Conservation (phyloP, 495 filamentous ascomycete species). For the Aspergillus bridgeri region DNA sequence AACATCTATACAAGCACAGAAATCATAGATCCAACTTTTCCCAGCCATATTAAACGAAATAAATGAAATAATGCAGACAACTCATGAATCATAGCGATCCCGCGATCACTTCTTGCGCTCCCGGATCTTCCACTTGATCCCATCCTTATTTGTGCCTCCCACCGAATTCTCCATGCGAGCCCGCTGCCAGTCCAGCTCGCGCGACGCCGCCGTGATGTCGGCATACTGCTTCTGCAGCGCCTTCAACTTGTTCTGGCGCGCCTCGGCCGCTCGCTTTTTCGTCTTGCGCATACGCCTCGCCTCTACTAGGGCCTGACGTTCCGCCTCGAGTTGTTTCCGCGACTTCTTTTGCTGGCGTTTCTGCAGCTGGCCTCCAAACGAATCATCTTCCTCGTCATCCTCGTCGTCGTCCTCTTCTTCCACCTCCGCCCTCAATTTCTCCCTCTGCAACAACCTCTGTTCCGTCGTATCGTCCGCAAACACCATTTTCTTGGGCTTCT, state of each 20-base stretch:
- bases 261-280: conserved; percentile 48
- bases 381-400: conserved; percentile 31
- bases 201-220: conserved; percentile 68
- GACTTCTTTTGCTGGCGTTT: conserved; percentile 34
- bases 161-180: conserved; percentile 79
- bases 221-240: conserved; percentile 65
- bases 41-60: conserved; percentile 3
- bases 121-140: conserved; percentile 77
- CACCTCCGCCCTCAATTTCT: conserved; percentile 15
- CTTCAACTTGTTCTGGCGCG: conserved; percentile 53
- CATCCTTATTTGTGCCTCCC: conserved; percentile 75
- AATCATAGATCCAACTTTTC: conserved; percentile 13
- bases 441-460: conserved; percentile 40
- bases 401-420: conserved; percentile 28
- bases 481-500: conserved; percentile 46
- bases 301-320: conserved; percentile 39
- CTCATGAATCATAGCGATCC: conserved; percentile 10
- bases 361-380: conserved; percentile 16
- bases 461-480: conserved; percentile 55
- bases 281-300: conserved; percentile 43
- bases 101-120: conserved; percentile 60
- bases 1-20: conserved; percentile 10
- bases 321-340: conserved; percentile 38
- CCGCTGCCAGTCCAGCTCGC: conserved; percentile 71
- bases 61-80: background rate